phyloP scores from a whole-genome alignment of 108 stramenopile species.

The Nitzschia sp. region DNA sequence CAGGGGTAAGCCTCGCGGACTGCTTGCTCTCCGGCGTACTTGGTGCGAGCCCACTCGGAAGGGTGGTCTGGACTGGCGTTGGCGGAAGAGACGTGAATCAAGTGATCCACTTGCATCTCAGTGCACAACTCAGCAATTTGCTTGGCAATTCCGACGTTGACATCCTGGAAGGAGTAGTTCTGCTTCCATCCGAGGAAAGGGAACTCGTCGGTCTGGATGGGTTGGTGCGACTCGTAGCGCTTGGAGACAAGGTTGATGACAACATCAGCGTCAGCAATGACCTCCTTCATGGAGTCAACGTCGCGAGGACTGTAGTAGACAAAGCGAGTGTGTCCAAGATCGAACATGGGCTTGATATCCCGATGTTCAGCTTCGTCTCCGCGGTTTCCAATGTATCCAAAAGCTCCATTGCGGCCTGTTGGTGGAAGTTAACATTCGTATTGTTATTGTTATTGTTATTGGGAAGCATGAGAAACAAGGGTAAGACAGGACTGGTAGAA shows the following conservation, averaged over 20 bases:
- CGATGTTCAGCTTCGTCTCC: conserved; percentile 92
- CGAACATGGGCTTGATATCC: conserved; percentile 89
- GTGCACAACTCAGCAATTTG: conserved; percentile 85
- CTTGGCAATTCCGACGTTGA: conserved; percentile 85
- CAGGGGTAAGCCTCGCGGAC: conserved; percentile 87
- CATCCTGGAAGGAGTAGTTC: conserved; percentile 85
- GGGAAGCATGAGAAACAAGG: too few species aligned
- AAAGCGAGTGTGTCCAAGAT: conserved; percentile 86
- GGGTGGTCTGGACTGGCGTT: conserved; percentile 69
- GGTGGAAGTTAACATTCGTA: background rate
- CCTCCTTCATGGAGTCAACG: conserved; percentile 81
- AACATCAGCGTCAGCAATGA: conserved; percentile 87
- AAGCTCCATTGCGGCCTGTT: conserved; percentile 70
- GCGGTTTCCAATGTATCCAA: conserved; percentile 85
- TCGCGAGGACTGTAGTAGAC: conserved; percentile 85
- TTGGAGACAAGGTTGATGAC: conserved; percentile 97
- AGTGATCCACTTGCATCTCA: conserved; percentile 87
- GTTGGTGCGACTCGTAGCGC: conserved; percentile 83
- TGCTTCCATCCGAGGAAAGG: conserved; percentile 70
- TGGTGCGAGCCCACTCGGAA: conserved; percentile 90
- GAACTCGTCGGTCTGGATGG: conserved; percentile 71
- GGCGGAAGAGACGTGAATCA: conserved; percentile 91
- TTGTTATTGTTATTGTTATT: too few species aligned
- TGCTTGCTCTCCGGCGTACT: conserved; percentile 89
- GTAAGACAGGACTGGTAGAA: too few species aligned